Conservation (phyloP, 2,329 filamentous ascomycete species). For the Aspergillus sp. region DNA sequence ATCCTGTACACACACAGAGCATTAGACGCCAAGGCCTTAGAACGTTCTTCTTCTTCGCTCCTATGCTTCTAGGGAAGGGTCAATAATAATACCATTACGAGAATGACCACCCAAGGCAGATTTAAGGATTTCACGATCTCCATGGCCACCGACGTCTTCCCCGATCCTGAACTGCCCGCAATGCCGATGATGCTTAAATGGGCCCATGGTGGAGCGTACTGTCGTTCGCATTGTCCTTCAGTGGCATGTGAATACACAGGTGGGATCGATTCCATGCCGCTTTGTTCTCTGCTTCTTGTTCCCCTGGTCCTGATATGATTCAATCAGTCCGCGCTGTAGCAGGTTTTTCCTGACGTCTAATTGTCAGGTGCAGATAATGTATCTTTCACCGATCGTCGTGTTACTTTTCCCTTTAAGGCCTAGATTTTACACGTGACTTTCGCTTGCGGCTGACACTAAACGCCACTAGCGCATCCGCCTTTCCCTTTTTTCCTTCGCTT, state of each 20-base stretch:
- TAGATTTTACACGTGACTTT: constrained; percentile 22
- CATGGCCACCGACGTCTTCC: constrained; percentile 88
- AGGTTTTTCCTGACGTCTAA: neutral
- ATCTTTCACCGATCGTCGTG: constrained; percentile 6
- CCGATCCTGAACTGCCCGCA: constrained; percentile 87
- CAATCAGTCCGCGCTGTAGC: neutral
- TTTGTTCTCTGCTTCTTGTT: neutral
- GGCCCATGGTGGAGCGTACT: constrained; percentile 92
- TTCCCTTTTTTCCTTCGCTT: constrained; percentile 12
- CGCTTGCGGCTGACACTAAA: constrained; percentile 20
- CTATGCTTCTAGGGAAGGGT: neutral
- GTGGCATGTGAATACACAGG: constrained; percentile 29
- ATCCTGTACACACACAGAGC: constrained; percentile 51
- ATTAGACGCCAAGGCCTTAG: constrained; percentile 10
- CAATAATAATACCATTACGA: constrained; percentile 67
- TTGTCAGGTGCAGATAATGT: constrained; percentile 1
- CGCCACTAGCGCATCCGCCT: constrained; percentile 8
- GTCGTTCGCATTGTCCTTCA: constrained; percentile 62
- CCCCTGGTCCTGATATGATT: no score
- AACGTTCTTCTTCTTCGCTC: neutral
- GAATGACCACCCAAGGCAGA: constrained; percentile 93
- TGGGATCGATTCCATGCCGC: constrained; percentile 29
- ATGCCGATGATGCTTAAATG: constrained; percentile 95
- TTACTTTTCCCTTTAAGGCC: constrained; percentile 12
- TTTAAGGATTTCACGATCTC: constrained; percentile 85